A percentile compares a stretch with the other conserved stretches of the same genome.
Conservation (phyloP, 139 green algal genomes). For the Zygnema cylindricum region DNA sequence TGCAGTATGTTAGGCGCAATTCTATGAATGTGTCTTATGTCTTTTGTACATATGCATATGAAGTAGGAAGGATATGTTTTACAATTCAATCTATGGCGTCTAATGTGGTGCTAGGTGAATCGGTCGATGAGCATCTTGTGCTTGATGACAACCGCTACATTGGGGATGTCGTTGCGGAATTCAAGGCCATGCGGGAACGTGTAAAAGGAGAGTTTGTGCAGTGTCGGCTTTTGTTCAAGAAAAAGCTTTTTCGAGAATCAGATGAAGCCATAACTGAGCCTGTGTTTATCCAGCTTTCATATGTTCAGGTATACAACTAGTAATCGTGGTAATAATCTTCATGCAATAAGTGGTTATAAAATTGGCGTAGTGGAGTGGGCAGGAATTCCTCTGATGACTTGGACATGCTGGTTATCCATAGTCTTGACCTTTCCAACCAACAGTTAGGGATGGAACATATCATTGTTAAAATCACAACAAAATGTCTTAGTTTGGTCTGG, state of each 20-base stretch:
- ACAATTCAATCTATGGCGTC: neutral
- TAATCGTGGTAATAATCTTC: too few relatives aligned
- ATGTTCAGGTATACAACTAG: conserved; percentile 72
- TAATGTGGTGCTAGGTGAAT: conserved; percentile 5
- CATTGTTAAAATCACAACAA: too few relatives aligned
- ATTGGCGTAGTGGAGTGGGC: too few relatives aligned
- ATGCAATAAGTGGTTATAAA: too few relatives aligned
- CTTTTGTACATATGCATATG: neutral
- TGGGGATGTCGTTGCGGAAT: conserved; percentile 76
- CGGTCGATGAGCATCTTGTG: conserved; percentile 82
- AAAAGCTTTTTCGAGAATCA: conserved; percentile 94
- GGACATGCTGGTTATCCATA: too few relatives aligned
- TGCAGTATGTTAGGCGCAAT: too few relatives aligned
- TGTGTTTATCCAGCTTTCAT: conserved; percentile 93
- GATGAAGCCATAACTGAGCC: conserved; percentile 94
- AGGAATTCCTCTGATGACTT: too few relatives aligned
- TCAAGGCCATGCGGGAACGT: conserved; percentile 60
- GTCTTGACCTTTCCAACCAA: too few relatives aligned
- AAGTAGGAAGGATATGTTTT: neutral
- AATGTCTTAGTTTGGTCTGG: too few relatives aligned
- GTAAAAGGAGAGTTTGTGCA: conserved; percentile 16
- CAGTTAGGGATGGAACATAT: too few relatives aligned
- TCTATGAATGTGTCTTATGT: neutral
- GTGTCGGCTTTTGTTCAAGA: conserved; percentile 91
- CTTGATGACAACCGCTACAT: conserved; percentile 85